These are phyloP conservation scores for Wallacemonas rigidus DNA, from an alignment of 208 protist genomes.

Conservation along the genomic window DNA sequence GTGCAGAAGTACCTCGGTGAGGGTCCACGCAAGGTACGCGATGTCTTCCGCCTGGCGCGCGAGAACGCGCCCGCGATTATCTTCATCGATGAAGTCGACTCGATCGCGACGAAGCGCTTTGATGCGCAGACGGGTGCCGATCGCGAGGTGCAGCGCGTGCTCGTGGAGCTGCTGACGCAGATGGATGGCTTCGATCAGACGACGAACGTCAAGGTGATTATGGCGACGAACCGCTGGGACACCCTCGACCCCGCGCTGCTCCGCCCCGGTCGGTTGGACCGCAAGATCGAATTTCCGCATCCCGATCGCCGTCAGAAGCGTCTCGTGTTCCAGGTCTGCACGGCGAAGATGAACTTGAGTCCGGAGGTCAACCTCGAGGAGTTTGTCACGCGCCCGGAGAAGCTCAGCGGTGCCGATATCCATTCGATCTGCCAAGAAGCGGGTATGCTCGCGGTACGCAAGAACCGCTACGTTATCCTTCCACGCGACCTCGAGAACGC, in stretches of 20 bases:
- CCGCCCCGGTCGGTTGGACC: conserved; percentile 95
- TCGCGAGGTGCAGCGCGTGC: conserved; percentile 99
- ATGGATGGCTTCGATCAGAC: conserved; percentile 99
- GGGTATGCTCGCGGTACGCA: conserved; percentile 99
- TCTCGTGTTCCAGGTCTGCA: conserved; percentile 99
- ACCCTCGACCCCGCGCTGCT: conserved; percentile 99
- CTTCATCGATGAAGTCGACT: conserved; percentile 99
- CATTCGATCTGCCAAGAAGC: conserved; percentile 98
- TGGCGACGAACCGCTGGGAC: conserved; percentile 99
- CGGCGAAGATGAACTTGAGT: conserved; percentile 98
- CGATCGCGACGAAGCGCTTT: conserved; percentile 99
- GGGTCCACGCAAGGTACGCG: conserved; percentile 99
- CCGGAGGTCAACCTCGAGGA: conserved; percentile 98
- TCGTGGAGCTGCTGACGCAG: conserved; percentile 99
- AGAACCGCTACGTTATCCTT: conserved; percentile 99
- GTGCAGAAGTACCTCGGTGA: conserved; percentile 99
- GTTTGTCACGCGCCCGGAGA: conserved; percentile 97
- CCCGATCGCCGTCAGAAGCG: conserved; percentile 99
- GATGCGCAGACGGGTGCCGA: conserved; percentile 99
- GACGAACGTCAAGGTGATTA: conserved; percentile 99
- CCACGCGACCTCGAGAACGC: conserved; percentile 99
- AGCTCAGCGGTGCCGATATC: conserved; percentile 99
- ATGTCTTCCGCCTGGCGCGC: conserved; percentile 97
- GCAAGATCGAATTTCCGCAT: conserved; percentile 99
- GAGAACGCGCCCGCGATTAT: conserved; percentile 99